Percentiles rank a stretch among this genome's conserved stretches.
phyloP scores from a whole-genome alignment of 176 grass and related monocot genomes.

The barley (Hordeum vulgare) region MorexV3_pseudomolecules_assembly NC_058519.1:647434765-647435264 shows the following conservation, averaged over 20 bases:
- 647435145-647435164: neutral
- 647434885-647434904: neutral
- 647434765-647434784: neutral
- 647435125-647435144: neutral
- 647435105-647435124: neutral
- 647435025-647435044: neutral
- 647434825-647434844: neutral
- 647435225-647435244: neutral
- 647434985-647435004: neutral
- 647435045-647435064: neutral
- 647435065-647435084: neutral
- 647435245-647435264: no score
- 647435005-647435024: neutral
- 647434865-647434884: neutral
- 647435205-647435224: neutral
- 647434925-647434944: neutral
- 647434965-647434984: neutral
- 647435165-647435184: no score
- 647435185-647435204: neutral
- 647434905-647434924: neutral
- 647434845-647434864: neutral
- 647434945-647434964: no score
- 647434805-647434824: neutral
- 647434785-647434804: conserved; percentile 45
- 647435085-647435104: neutral